A percentile compares a stretch with the other conserved stretches of the same genome.
phyloP scores from a whole-genome alignment of 352 stramenopile species.

The Phytophthora pseudosyringae region DNA sequence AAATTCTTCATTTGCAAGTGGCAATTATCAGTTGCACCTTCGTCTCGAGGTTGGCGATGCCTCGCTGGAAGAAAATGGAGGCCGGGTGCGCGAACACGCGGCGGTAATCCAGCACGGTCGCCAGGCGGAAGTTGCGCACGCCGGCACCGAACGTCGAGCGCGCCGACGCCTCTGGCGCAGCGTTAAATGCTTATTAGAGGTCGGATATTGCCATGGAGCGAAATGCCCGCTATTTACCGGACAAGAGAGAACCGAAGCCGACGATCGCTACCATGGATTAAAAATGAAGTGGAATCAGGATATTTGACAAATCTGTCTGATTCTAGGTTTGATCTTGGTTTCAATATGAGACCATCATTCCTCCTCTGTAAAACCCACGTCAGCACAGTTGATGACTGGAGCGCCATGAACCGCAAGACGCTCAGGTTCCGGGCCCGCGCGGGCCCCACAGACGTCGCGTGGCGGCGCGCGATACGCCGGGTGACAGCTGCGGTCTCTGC shows the following conservation, averaged over 20 bases:
- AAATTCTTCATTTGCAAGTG: not conserved
- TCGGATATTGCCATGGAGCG: not conserved
- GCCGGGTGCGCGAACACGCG: conserved; percentile 92
- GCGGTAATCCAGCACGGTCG: conserved; percentile 81
- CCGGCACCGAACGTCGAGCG: conserved; percentile 88
- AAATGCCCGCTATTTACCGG: conserved; percentile 36
- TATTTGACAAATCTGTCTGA: conserved; percentile 15
- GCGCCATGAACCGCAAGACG: conserved; percentile 19
- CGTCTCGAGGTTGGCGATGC: conserved; percentile 89
- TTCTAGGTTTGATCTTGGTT: conserved; percentile 18
- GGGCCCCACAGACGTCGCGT: conserved; percentile 3
- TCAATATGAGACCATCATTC: conserved; percentile 27
- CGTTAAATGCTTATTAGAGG: not conserved
- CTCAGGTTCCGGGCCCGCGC: conserved; percentile 13
- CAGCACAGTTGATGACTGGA: conserved; percentile 30
- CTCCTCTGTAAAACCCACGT: conserved; percentile 10
- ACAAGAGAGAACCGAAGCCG: conserved; percentile 93
- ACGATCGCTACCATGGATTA: conserved; percentile 77
- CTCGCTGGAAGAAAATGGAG: conserved; percentile 93
- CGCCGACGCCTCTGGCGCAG: conserved; percentile 65
- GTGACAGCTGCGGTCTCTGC: conserved; percentile 14
- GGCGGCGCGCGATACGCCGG: not conserved
- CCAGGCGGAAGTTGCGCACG: conserved; percentile 90
- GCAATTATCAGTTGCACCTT: conserved; percentile 41
- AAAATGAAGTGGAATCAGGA: conserved; percentile 26